Percentiles rank a stretch among this genome's conserved stretches.
These are phyloP conservation scores for Vaccinium macrocarpon DNA, from an alignment of 148 eudicot species.

Conservation along the genomic window DNA sequence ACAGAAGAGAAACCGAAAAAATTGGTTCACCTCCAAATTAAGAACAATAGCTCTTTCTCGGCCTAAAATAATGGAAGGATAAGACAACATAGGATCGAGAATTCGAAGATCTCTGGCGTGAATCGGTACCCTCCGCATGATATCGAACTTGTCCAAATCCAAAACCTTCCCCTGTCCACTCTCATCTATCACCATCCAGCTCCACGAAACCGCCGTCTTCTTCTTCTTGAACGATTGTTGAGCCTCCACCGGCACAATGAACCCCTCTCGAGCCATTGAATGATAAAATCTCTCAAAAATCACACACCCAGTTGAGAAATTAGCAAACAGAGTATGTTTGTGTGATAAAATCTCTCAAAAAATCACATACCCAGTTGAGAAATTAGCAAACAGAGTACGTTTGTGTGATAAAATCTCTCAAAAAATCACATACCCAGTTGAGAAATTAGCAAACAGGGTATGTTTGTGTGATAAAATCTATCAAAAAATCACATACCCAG, in stretches of 20 bases:
- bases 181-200: slow-evolving; percentile 51
- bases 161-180: slow-evolving; percentile 44
- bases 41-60: slow-evolving; percentile 74
- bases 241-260: slow-evolving; percentile 3
- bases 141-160: slow-evolving; percentile 71
- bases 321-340: background rate
- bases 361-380: background rate
- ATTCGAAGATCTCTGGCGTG: slow-evolving; percentile 81
- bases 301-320: background rate
- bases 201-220: slow-evolving; percentile 50
- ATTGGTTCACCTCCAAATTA: slow-evolving; percentile 61
- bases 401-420: no score
- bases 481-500: background rate
- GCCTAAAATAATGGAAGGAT: slow-evolving; percentile 78
- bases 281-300: background rate
- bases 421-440: background rate
- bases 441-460: background rate
- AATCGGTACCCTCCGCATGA: slow-evolving; percentile 57
- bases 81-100: slow-evolving; percentile 75
- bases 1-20: background rate
- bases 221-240: slow-evolving; percentile 19
- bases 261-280: background rate
- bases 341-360: background rate
- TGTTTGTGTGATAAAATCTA: background rate
- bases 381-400: background rate